A percentile compares a stretch with the other conserved stretches of the same genome.
phyloP scores from a whole-genome alignment of 2,329 filamentous ascomycete genomes.

The Penicillium sp. region DNA sequence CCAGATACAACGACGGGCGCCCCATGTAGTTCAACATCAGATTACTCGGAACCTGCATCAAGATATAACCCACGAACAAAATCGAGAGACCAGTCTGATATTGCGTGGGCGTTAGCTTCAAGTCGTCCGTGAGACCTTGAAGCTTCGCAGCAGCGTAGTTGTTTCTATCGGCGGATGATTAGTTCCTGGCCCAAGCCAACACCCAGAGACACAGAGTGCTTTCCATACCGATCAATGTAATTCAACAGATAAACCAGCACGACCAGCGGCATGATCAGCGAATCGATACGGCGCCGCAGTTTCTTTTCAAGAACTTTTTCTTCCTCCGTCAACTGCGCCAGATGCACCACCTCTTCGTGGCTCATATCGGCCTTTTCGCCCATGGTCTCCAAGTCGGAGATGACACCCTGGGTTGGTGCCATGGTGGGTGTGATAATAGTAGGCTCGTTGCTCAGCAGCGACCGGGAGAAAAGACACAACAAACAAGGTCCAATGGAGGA shows the following conservation, averaged over 20 bases:
- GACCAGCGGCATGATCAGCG: conserved; percentile 43
- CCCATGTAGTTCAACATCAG: conserved; percentile 47
- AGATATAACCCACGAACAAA: conserved; percentile 49
- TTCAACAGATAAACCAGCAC: conserved; percentile 47
- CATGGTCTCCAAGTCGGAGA: conserved; percentile 22
- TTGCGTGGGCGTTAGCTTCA: conserved; percentile 37
- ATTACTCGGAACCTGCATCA: conserved; percentile 53
- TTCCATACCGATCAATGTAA: conserved; percentile 45
- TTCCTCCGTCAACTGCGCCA: conserved; percentile 27
- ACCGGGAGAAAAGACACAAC: neutral
- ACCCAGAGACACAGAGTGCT: neutral
- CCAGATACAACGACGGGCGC: conserved; percentile 47
- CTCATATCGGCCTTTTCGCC: conserved; percentile 23
- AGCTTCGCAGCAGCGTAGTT: conserved; percentile 51
- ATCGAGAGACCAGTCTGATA: conserved; percentile 48
- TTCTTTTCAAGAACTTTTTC: conserved; percentile 42
- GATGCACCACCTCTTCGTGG: conserved; percentile 26
- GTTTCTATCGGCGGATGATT: conserved; percentile 35
- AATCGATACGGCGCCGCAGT: conserved; percentile 40
- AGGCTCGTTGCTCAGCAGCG: neutral
- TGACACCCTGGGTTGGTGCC: conserved; percentile 1
- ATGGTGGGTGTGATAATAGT: neutral
- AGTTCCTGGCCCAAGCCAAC: neutral
- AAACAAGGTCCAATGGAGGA: neutral
- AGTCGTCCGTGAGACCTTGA: conserved; percentile 45